Evolutionary conservation across 208 protist genomes (phyloP).

Genomic region (Wallacemonas sp.): DNA sequence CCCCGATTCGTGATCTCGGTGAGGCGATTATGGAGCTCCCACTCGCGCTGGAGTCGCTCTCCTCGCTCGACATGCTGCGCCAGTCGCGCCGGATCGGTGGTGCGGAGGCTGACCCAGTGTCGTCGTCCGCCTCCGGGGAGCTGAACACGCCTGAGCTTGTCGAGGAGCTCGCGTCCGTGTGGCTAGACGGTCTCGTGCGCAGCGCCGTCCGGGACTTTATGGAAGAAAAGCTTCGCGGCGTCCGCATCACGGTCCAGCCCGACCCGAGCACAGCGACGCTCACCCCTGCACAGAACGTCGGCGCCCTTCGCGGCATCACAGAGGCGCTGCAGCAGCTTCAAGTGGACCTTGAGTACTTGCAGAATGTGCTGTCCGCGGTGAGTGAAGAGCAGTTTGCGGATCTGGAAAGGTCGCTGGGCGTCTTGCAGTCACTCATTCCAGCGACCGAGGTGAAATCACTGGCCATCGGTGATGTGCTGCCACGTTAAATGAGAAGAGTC

Average conservation of each 20-base stretch:
- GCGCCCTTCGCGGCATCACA: slow-evolving; percentile 17
- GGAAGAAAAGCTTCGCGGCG: slow-evolving; percentile 43
- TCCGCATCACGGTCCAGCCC: slow-evolving; percentile 23
- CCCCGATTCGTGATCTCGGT: slow-evolving; percentile 62
- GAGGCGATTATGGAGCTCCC: slow-evolving; percentile 86
- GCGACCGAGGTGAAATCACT: neutral
- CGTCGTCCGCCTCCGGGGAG: neutral
- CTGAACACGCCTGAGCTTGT: slow-evolving; percentile 38
- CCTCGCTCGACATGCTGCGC: slow-evolving; percentile 17
- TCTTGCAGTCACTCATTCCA: slow-evolving; percentile 34
- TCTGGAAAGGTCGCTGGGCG: slow-evolving; percentile 41
- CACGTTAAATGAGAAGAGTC: too few species aligned
- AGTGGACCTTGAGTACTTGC: slow-evolving; percentile 71
- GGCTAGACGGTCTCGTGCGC: slow-evolving; percentile 68
- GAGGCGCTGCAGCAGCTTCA: slow-evolving; percentile 62
- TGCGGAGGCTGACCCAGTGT: neutral
- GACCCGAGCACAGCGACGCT: neutral
- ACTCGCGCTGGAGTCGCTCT: slow-evolving; percentile 61
- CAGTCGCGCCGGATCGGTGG: neutral
- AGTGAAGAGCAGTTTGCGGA: slow-evolving; percentile 65
- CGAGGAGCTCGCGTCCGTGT: slow-evolving; percentile 57
- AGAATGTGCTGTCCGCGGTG: slow-evolving; percentile 74
- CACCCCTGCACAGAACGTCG: neutral
- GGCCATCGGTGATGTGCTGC: neutral
- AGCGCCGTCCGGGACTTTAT: slow-evolving; percentile 55